Evolutionary conservation across 2,329 filamentous ascomycete species (phyloP).

Genomic region (Fusarium poae): DNA sequence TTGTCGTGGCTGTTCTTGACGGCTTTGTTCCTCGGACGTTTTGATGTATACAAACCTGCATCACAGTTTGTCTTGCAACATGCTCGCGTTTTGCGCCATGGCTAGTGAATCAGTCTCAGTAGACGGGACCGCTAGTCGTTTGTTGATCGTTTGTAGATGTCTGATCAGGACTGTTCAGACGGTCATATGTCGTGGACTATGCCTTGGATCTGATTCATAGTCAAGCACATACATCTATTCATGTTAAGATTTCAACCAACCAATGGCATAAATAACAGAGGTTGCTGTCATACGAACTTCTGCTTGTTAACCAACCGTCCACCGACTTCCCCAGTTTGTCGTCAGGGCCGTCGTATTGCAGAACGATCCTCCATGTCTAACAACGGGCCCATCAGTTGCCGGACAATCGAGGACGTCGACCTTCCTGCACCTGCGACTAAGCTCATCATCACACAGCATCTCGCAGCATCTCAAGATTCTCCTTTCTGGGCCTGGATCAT

Average conservation of each 20-base stretch:
- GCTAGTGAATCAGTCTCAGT: conserved; percentile 33
- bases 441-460: conserved; percentile 60
- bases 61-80: background rate
- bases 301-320: conserved; percentile 4
- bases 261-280: conserved; percentile 17
- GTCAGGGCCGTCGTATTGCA: conserved; percentile 3
- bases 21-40: background rate
- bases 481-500: conserved; percentile 62
- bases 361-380: conserved; percentile 44
- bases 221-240: conserved; percentile 9
- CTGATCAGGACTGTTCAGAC: conserved; percentile 17
- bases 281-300: background rate
- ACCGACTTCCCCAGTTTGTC: conserved; percentile 6
- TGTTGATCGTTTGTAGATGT: background rate
- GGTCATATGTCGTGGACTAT: background rate
- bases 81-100: conserved; percentile 24
- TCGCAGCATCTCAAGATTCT: conserved; percentile 51
- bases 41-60: conserved; percentile 15
- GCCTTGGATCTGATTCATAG: conserved; percentile 30
- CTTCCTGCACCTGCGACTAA: conserved; percentile 62
- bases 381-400: conserved; percentile 26
- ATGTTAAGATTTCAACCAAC: conserved; percentile 7
- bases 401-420: conserved; percentile 49
- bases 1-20: conserved; percentile 15
- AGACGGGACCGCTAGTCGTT: conserved; percentile 3